phyloP scores from a whole-genome alignment of 139 green algal species.

The Choricystis sp. region DNA sequence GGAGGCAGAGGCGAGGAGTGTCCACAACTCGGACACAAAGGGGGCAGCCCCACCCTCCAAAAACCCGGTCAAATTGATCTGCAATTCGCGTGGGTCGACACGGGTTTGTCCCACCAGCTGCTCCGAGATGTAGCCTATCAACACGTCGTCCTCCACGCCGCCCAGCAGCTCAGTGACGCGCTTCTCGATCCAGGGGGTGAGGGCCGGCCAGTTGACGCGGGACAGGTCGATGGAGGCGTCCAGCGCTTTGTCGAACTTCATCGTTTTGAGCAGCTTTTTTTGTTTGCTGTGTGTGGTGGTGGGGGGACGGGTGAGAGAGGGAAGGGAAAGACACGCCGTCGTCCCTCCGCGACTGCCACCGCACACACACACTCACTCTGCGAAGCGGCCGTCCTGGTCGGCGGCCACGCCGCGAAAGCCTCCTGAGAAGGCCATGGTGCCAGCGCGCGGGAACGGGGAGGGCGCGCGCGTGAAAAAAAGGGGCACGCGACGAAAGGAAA shows the following conservation, averaged over 20 bases:
- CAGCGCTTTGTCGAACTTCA: constrained; percentile 68
- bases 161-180: constrained; percentile 83
- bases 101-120: constrained; percentile 61
- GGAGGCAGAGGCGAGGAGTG: too few relatives aligned
- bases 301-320: neutral
- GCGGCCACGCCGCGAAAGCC: constrained; percentile 17
- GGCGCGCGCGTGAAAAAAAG: too few relatives aligned
- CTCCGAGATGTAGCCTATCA: constrained; percentile 82
- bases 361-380: constrained; percentile 26
- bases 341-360: neutral
- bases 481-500: too few relatives aligned
- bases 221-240: constrained; percentile 54
- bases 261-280: constrained; percentile 42
- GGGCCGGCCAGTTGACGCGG: constrained; percentile 73
- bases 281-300: constrained; percentile 38
- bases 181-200: constrained; percentile 84
- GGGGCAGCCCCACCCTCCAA: constrained; percentile 78
- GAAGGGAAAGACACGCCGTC: neutral
- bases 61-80: constrained; percentile 71
- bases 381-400: constrained; percentile 50
- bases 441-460: too few relatives aligned
- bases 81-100: constrained; percentile 51
- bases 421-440: too few relatives aligned
- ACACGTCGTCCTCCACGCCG: constrained; percentile 84
- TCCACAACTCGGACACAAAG: constrained; percentile 24